Conservation (phyloP, 495 filamentous ascomycete species). For the Achaetomiella virescens region DNA sequence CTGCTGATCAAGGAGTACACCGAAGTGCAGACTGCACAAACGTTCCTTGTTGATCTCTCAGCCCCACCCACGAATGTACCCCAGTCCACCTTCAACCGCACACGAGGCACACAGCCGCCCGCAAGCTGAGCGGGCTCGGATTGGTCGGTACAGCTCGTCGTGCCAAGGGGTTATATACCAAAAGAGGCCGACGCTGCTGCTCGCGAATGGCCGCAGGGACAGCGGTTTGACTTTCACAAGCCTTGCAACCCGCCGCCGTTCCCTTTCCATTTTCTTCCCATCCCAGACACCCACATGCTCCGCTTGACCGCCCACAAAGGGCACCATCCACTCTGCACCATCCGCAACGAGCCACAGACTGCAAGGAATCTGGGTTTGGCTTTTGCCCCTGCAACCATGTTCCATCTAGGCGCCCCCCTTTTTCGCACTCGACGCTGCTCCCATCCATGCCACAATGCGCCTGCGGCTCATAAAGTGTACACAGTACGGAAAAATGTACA, state of each 20-base stretch:
- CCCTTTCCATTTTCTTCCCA: slow-evolving; percentile 1
- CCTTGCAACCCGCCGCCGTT: neutral
- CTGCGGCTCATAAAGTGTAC: slow-evolving; percentile 20
- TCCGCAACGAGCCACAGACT: slow-evolving; percentile 16
- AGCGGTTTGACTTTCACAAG: slow-evolving; percentile 1
- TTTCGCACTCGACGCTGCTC: slow-evolving; percentile 10
- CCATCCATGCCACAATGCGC: slow-evolving; percentile 26
- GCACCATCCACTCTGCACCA: neutral
- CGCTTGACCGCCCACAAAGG: slow-evolving; percentile 29
- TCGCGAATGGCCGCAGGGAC: slow-evolving; percentile 1
- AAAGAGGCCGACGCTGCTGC: too few relatives aligned
- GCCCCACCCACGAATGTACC: neutral
- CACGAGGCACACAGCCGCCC: too few relatives aligned
- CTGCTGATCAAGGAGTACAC: too few relatives aligned
- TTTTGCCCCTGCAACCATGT: slow-evolving; percentile 22
- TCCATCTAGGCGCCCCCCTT: slow-evolving; percentile 5
- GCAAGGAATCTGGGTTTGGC: slow-evolving; percentile 18
- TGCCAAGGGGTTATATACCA: too few relatives aligned
- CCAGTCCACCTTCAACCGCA: neutral
- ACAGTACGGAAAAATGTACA: neutral
- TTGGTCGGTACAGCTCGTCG: too few relatives aligned
- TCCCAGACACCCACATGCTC: slow-evolving; percentile 18
- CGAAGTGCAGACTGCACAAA: neutral
- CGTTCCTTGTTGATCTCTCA: neutral
- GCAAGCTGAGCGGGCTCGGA: too few relatives aligned